Evolutionary conservation across 2,329 filamentous ascomycete genomes (phyloP).

Genomic region (Coccinonectria pachysandricola): DNA sequence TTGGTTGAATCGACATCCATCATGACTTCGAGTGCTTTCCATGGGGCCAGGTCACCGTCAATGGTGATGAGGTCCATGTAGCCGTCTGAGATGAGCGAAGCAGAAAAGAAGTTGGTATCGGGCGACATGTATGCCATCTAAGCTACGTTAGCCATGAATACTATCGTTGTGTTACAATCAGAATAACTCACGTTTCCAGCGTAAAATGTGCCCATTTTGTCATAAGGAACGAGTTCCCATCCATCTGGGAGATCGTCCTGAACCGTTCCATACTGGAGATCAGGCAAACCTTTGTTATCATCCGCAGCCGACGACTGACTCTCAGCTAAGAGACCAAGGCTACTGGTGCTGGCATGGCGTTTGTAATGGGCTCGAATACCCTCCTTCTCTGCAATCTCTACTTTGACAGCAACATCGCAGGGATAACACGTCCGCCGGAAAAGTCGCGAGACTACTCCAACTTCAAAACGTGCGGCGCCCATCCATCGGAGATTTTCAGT

Average conservation of each 20-base stretch:
- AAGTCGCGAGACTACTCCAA: conserved; percentile 70
- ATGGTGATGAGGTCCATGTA: conserved; percentile 76
- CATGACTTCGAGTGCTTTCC: conserved; percentile 59
- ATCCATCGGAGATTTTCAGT: conserved; percentile 93
- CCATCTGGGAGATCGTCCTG: conserved; percentile 64
- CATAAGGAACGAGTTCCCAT: conserved; percentile 65
- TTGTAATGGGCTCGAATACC: conserved; percentile 65
- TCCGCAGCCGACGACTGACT: conserved; percentile 18
- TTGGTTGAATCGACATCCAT: conserved; percentile 59
- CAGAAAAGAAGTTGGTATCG: conserved; percentile 78
- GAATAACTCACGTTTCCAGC: conserved; percentile 62
- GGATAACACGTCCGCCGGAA: conserved; percentile 72
- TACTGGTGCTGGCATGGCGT: conserved; percentile 29
- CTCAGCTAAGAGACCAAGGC: too few relatives aligned
- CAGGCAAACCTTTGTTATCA: conserved; percentile 50
- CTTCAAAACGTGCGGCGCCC: conserved; percentile 75
- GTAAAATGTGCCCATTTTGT: conserved; percentile 86
- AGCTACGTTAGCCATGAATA: conserved; percentile 1
- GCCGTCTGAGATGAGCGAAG: conserved; percentile 73
- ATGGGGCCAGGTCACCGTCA: conserved; percentile 60
- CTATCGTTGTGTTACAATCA: not conserved
- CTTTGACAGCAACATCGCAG: conserved; percentile 77
- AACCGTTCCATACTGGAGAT: conserved; percentile 69
- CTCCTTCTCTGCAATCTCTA: conserved; percentile 67
- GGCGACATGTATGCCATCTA: conserved; percentile 86